A percentile compares a stretch with the other conserved stretches of the same genome.
phyloP scores from a whole-genome alignment of 2,329 filamentous ascomycete genomes.

The Boeremia lycopersici region DNA sequence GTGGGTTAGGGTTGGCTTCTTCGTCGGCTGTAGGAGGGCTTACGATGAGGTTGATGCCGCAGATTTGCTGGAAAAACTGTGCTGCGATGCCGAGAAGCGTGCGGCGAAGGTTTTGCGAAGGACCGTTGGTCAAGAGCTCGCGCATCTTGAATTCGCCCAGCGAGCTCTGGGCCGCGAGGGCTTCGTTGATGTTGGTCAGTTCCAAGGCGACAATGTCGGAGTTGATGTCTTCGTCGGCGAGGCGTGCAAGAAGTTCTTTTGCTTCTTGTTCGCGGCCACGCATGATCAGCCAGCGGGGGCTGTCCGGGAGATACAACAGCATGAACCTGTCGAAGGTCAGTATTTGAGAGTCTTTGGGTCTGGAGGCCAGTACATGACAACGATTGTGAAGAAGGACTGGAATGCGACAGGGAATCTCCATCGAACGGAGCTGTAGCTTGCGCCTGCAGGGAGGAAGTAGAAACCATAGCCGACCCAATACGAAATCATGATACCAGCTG shows the following conservation, averaged over 20 bases:
- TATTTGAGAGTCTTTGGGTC: too few relatives aligned
- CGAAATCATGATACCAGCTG: conserved; percentile 51
- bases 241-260: conserved; percentile 37
- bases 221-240: conserved; percentile 47
- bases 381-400: conserved; percentile 48
- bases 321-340: conserved; percentile 42
- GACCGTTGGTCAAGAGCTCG: conserved; percentile 26
- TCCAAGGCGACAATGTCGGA: conserved; percentile 43
- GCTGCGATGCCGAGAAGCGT: conserved; percentile 51
- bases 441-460: conserved; percentile 52
- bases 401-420: conserved; percentile 60
- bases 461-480: conserved; percentile 53
- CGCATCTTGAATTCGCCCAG: conserved; percentile 62
- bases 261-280: conserved; percentile 57
- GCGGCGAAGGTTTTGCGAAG: conserved; percentile 52
- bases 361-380: background rate
- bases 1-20: background rate
- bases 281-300: conserved; percentile 58
- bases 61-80: conserved; percentile 54
- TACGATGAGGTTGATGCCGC: conserved; percentile 44
- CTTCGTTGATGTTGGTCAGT: conserved; percentile 45
- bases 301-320: conserved; percentile 50
- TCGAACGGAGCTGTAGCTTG: conserved; percentile 32
- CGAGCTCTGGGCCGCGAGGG: conserved; percentile 40
- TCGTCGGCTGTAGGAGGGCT: background rate